Conservation (phyloP, 1,284 basidiomycete genomes). For the Fomitopsis palustris region DNA sequence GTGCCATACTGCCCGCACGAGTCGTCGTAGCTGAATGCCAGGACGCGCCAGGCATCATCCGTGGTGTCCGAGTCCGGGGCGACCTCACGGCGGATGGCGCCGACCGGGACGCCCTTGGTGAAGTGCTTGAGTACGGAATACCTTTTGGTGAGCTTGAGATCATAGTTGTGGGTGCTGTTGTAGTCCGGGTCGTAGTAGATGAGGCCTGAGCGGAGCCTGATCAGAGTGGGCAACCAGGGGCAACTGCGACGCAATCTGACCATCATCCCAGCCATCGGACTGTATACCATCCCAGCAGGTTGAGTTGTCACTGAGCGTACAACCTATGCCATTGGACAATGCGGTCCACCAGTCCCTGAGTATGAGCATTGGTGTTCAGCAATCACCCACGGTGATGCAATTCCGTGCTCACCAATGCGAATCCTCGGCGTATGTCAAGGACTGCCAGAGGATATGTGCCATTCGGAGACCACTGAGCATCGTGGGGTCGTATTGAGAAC, state of each 20-base stretch:
- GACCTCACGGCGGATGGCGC: background rate
- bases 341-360: constrained; percentile 28
- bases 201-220: background rate
- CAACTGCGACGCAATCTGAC: background rate
- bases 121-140: constrained; percentile 1
- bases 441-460: constrained; percentile 21
- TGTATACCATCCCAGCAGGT: constrained; percentile 8
- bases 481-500: constrained; percentile 15
- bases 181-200: constrained; percentile 1
- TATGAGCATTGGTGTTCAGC: background rate
- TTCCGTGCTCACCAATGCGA: background rate
- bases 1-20: constrained; percentile 1
- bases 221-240: background rate
- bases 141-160: background rate
- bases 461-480: constrained; percentile 26
- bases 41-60: background rate
- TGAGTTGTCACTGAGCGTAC: constrained; percentile 5
- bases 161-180: background rate
- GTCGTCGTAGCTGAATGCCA: background rate
- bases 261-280: background rate
- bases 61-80: background rate
- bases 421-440: constrained; percentile 19
- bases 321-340: constrained; percentile 22
- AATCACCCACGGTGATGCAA: background rate
- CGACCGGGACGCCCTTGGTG: background rate